Evolutionary conservation across 2,329 filamentous ascomycete genomes (phyloP), one percentile per base, ranked within the genome.

Genomic region (Trichoderma atrobrunneum): DNA sequence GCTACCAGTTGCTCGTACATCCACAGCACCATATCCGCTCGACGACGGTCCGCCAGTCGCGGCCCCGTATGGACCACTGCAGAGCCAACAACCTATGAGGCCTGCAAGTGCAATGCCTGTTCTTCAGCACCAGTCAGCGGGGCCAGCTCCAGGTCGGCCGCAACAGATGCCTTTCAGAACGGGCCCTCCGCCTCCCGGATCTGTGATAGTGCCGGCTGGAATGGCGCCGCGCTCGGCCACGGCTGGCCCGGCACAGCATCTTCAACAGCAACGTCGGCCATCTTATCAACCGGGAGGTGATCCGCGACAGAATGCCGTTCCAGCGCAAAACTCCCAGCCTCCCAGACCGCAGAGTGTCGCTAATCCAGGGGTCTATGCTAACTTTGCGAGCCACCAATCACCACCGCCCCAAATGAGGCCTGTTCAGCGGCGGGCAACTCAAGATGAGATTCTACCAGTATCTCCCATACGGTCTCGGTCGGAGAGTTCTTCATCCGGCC

Each of bases 401-500:
- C 39, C 36, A 5, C 66, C 61, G 12, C 43, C 62, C 8, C 71
- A 70, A 21, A 36, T 59, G 11, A 63, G 63, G 63, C 66, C 39
- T 12, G 26, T 68, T 18, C 70, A 70, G 24, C 70, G 72, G 7
- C 70, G 56, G 12, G 70, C 71, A 14, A 73, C 56, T 11, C 65
- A 69, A 36, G 69, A 70, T 21, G 70, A 74, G 57, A 60, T 60
- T 10, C 60, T 74, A 24, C 73, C 72, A 26, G 67, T 74, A 21
- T 74, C 72, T 18, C 72, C 75, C 10, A 48, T 71, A 16, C 72
- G 72, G 10, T 48, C 72, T 18, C 72, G 75, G 32, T 70, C 71
- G 0, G 72, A 75, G 43, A 75, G 75, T 26, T 64, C 71, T 26
- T 74, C 74, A 2, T 76, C 75, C 1, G 61, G 57, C 12, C 26